phyloP scores from a whole-genome alignment of 177 flowering plant species.

The Tripterygium wilfordii region DNA sequence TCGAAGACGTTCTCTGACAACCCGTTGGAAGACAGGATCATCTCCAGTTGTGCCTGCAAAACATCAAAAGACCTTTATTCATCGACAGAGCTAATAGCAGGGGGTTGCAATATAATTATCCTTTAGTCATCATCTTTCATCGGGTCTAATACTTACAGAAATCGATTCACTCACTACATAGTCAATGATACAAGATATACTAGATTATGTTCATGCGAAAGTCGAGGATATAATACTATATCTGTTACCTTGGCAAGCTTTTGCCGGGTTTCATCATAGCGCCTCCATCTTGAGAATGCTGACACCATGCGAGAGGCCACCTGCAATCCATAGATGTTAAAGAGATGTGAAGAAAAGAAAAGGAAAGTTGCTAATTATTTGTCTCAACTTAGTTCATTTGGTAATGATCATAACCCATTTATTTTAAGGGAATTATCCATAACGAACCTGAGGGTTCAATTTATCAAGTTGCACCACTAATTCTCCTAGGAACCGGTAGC shows the following conservation, averaged over 20 bases:
- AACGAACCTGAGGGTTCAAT: slow-evolving; percentile 86
- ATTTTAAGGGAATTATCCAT: not conserved
- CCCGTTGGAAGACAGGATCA: slow-evolving; percentile 74
- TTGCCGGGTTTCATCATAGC: slow-evolving; percentile 79
- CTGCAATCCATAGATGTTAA: slow-evolving; percentile 24
- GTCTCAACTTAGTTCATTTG: too few relatives aligned
- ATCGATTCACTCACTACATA: too few relatives aligned
- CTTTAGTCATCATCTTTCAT: too few relatives aligned
- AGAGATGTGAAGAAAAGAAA: too few relatives aligned
- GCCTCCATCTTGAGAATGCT: slow-evolving; percentile 91
- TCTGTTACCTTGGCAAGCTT: slow-evolving; percentile 68
- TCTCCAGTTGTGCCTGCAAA: slow-evolving; percentile 83
- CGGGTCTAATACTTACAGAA: too few relatives aligned
- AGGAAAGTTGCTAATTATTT: too few relatives aligned
- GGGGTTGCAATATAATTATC: too few relatives aligned
- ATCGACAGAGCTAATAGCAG: not conserved
- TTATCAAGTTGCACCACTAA: slow-evolving; percentile 85
- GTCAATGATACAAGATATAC: too few relatives aligned
- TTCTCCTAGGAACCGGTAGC: slow-evolving; percentile 90
- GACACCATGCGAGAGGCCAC: slow-evolving; percentile 94
- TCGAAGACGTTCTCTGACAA: slow-evolving; percentile 91
- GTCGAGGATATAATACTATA: not conserved
- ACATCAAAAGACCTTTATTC: not conserved
- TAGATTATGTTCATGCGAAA: too few relatives aligned
- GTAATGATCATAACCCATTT: too few relatives aligned